phyloP scores from a whole-genome alignment of 1,139 yeast species.

The Lodderomyces margitis region DNA sequence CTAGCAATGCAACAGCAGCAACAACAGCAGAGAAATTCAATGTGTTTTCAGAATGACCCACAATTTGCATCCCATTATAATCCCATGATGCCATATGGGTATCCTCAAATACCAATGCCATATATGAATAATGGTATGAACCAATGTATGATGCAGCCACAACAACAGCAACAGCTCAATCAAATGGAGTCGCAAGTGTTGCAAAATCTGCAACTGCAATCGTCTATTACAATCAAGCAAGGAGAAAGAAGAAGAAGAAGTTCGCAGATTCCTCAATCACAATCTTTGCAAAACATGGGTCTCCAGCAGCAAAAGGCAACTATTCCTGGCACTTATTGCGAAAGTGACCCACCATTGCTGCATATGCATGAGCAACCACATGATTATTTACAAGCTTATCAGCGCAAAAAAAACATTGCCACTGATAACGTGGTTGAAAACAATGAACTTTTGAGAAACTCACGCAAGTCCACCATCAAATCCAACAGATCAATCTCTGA shows the following conservation, averaged over 20 bases:
- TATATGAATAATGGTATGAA: conserved; percentile 7
- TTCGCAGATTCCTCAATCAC: conserved; percentile 2
- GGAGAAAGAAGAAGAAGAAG: neutral
- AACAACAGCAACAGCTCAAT: conserved; percentile 8
- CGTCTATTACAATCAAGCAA: neutral
- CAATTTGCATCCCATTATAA: conserved; percentile 5
- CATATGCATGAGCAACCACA: conserved; percentile 4
- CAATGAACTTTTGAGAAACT: conserved; percentile 26
- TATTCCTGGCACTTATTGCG: neutral
- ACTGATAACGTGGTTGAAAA: conserved; percentile 12
- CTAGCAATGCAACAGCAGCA: conserved; percentile 28
- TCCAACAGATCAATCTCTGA: conserved; percentile 40
- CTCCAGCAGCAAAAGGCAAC: conserved; percentile 5
- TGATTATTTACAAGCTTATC: conserved; percentile 15
- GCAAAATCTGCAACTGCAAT: conserved; percentile 3
- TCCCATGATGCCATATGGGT: conserved; percentile 13
- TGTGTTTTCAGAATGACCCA: conserved; percentile 4
- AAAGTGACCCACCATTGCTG: conserved; percentile 7
- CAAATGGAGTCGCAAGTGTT: conserved; percentile 7
- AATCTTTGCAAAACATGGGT: conserved; percentile 8
- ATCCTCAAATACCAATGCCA: conserved; percentile 10
- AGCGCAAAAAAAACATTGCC: conserved; percentile 11
- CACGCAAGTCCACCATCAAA: conserved; percentile 34
- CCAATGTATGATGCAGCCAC: conserved; percentile 11
- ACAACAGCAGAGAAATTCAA: conserved; percentile 18